Base-by-base conservation (phyloP, 768 basidiomycete genomes). In the Trametes meyenii region DNA sequence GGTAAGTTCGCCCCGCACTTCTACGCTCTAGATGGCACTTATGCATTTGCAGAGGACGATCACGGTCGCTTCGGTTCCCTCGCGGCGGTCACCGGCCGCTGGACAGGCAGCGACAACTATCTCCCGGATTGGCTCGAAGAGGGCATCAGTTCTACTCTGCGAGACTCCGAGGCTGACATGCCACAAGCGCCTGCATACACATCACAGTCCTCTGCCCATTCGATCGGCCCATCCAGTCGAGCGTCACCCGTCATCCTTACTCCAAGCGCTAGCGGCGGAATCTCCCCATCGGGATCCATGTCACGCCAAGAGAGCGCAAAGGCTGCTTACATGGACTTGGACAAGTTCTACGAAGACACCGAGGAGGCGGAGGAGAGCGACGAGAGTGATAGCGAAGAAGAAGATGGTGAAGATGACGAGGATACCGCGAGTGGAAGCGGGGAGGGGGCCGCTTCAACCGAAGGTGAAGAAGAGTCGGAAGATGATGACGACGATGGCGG, bases 111-210 rank as follows among this genome's bases (percentile, higher is more conserved):
- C 45, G 85, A 87, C 59, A 77, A 72, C 35, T 78, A 61, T 58
- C 73, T 96, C 0, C 92, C 93, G 0, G 92, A 93, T 67, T 97
- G 96, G 96, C 79, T 90, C 5, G 93, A 96, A 72, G 80, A 84
- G 56, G 94, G 94, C 0, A 92, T 92, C 4, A 92, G 94, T 65
- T 76, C 90, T 1, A 79, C 83, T 0, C 74, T 98, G 58, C 83
- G 96, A 60, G 89, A 94, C 62, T 78, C 76, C 19, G 83, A 81
- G 48, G 86, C 88, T 11, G 88, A 89, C 58, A 65, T 66, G 1
- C 69, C 69, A n/a, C 69, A 66, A 1, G 33, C 44, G 23, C 70
- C 73, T 35, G 71, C 70, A 69, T 8, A 70, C 73, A 19, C 74
- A 4, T 79, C 78, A n/a, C 49, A 50, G 17, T 65, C 83, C 71